A percentile compares a stretch with the other conserved stretches of the same genome.
phyloP scores from a whole-genome alignment of 106 monocot species.

The Dioscorea zingiberensis region DNA sequence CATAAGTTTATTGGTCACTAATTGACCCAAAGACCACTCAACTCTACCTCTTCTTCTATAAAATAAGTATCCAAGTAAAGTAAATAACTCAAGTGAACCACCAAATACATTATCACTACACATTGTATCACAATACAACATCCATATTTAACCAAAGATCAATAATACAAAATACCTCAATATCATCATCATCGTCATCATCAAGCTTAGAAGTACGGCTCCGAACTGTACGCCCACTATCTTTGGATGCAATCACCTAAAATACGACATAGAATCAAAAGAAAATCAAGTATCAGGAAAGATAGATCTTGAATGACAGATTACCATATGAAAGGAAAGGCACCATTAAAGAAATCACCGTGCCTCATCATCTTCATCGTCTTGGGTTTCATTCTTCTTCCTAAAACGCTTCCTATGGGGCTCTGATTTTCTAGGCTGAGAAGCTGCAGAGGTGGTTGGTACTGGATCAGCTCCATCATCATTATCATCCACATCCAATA shows the following conservation, averaged over 20 bases:
- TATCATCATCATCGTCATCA: conserved; percentile 39
- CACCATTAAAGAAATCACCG: conserved; percentile 2
- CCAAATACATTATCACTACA: no score
- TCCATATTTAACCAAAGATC: no score
- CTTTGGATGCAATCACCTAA: conserved; percentile 17
- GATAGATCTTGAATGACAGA: not conserved
- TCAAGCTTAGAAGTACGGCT: conserved; percentile 19
- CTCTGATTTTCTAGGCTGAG: conserved; percentile 23
- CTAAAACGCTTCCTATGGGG: conserved; percentile 47
- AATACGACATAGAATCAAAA: conserved; percentile 23
- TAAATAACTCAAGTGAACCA: no score
- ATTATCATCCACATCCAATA: conserved; percentile 75
- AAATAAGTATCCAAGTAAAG: no score
- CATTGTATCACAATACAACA: no score
- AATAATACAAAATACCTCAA: conserved; percentile 33
- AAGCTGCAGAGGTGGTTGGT: conserved; percentile 2
- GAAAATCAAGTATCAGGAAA: conserved; percentile 11
- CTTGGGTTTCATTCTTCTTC: conserved; percentile 44
- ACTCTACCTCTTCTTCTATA: no score
- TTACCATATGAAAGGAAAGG: conserved; percentile 8
- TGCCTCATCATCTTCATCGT: conserved; percentile 62
- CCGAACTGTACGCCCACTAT: conserved; percentile 17
- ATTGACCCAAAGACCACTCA: no score
- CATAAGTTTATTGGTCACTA: no score
- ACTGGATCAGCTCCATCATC: conserved; percentile 17